These are phyloP conservation scores for Plectranthus barbatus DNA, from an alignment of 257 asterid species.

Conservation along the genomic window DNA sequence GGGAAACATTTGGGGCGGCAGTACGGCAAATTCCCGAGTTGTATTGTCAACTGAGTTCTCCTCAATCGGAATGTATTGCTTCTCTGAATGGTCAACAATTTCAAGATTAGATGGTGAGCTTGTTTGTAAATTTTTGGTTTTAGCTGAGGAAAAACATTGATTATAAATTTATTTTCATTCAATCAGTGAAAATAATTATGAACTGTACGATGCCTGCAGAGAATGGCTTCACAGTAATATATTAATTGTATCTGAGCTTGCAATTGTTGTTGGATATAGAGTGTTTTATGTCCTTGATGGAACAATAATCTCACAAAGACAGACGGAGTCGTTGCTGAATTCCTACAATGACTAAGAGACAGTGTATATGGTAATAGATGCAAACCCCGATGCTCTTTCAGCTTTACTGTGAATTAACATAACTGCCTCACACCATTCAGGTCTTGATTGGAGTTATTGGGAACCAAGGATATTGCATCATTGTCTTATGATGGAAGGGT, in stretches of 20 bases:
- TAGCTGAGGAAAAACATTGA: constrained; percentile 2
- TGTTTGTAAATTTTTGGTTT: not conserved
- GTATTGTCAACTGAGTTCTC: constrained; percentile 90
- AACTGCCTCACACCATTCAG: constrained; percentile 32
- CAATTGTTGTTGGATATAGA: constrained; percentile 3
- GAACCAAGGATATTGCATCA: constrained; percentile 97
- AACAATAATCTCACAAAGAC: too few relatives aligned
- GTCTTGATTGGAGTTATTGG: constrained; percentile 92
- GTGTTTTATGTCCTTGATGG: constrained; percentile 5
- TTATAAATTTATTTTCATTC: not conserved
- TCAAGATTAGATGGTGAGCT: constrained; percentile 74
- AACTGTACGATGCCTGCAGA: not conserved
- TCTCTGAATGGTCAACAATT: constrained; percentile 71
- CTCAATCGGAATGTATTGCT: constrained; percentile 77
- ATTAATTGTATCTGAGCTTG: not conserved
- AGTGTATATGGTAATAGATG: constrained; percentile 74
- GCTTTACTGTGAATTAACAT: constrained; percentile 11
- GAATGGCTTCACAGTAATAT: not conserved
- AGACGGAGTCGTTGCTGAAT: constrained; percentile 47
- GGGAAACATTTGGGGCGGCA: constrained; percentile 86
- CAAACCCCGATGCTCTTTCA: constrained; percentile 5
- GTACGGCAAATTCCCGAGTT: constrained; percentile 97
- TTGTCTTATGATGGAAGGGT: constrained; percentile 98
- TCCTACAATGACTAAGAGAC: constrained; percentile 88
- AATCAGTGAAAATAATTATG: not conserved